Base-by-base conservation (phyloP, 306 rosid species). In the Dalbergia cochinchinensis region DNA sequence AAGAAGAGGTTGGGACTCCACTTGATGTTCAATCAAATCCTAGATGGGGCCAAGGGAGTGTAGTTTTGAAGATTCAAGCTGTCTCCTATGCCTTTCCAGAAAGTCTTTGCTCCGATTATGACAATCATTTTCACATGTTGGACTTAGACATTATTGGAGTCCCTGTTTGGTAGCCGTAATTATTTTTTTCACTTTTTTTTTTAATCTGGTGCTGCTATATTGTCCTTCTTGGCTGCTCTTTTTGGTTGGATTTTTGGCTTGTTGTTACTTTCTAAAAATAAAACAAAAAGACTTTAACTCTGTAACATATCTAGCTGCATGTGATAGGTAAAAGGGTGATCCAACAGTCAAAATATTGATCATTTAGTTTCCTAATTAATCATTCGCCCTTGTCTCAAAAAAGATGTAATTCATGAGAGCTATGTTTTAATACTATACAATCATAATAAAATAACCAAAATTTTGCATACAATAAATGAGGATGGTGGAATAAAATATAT, bases 11-110 rank as follows among this genome's bases (percentile, higher is more conserved):
- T 82, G 71, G 64, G 60, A 78, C 61, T 79, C 82, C 86, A 79
- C 84, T 69, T 44, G 54, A 65, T 84, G 81, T 75, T 65, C 19
- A 71, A 69, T 84, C 83, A 86, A 88, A 89, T 89, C 87, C 78
- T 53, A 70, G 47, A 88, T 84, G 89, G 92, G 91, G 86, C 73
- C 88, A 78, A 76, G 83, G 76, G 68, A 83, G 85, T 77, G 83
- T 78, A 86, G 70, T 86, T 83, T 86, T 88, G 82, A 82, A 91
- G 92, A 94, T 94, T 91, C 93, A 90, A 83, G 89, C 82, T 94
- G 97, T 90, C 94, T 90, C 87, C 92, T 83, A 63, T 44, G 73
- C 66, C 81, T 83, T 72, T 61, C 83, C 83, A 57, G 41, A 89
- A 89, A 89, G 90, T 92, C 91, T 80, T 79, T 76, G 60, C 18